Base-by-base conservation (phyloP, 2,329 filamentous ascomycete genomes). In the Dryadomyces sulphureus region DNA sequence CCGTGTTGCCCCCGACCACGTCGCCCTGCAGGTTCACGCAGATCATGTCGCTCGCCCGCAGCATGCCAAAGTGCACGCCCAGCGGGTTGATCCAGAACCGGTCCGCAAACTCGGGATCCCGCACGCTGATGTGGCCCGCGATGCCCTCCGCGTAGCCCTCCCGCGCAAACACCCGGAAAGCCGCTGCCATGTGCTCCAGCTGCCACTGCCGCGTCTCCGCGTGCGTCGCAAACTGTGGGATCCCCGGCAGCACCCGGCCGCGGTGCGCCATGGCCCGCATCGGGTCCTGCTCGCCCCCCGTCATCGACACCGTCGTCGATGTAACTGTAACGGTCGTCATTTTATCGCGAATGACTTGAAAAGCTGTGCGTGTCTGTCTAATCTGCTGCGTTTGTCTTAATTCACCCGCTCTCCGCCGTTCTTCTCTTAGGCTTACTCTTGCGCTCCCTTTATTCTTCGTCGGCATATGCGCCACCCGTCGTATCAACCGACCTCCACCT, bases 1-100 rank as follows among this genome's bases (percentile, higher is more conserved):
- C 41, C 48, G 59, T 65, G 52, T 76, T 74, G 1, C 72, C 74
- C 17, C 70, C 73, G 2, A 78, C 63, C 0, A 71, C 67, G 3
- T 71, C 67, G 11, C 74, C 75, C 9, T 66, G 60, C 41, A 73
- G 64, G 55, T 77, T 67, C 4, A 79, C 64, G 20, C 74, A 63
- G 22, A 79, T 68, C 68, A 79, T 71, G 54, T 79, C 75, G 1
- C 62, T 65, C 0, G 73, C 70, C 49, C 71, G 73, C 49, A 79
- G 65, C 49, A 73, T 56, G 6, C 65, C 73, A 54, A 78, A 79
- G 56, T 79, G 75, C 35, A 63, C 63, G 8, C 69, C 72, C 0
- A 79, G 63, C 0, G 75, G 74, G 54, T 80, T 79, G 45, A 75
- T 78, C 76, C 76, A 79, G 58, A 79, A 77, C 2, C 64, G 65